A percentile compares a stretch with the other conserved stretches of the same genome.
These are phyloP conservation scores for Brassica hybrid DNA, from an alignment of 441 rosid genomes.

Conservation along the genomic window DNA sequence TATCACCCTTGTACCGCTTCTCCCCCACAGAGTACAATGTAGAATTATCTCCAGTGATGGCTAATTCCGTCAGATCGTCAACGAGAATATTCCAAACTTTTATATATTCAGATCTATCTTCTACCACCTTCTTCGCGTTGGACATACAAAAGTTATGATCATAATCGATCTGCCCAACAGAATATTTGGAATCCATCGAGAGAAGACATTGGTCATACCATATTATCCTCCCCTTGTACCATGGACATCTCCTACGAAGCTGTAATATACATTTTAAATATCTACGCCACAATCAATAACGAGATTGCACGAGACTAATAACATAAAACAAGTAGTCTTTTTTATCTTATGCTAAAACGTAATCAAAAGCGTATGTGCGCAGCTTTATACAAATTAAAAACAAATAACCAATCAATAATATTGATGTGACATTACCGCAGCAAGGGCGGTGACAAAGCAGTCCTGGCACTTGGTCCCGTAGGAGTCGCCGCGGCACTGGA, in stretches of 20 bases:
- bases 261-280: background rate
- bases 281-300: background rate
- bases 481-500: background rate
- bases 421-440: background rate
- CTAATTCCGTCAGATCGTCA: background rate
- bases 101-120: background rate
- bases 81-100: background rate
- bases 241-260: conserved; percentile 51
- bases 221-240: conserved; percentile 56
- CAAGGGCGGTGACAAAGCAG: background rate
- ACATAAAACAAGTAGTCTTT: too few relatives aligned
- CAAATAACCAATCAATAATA: background rate
- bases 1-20: background rate
- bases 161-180: conserved; percentile 54
- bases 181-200: conserved; percentile 43
- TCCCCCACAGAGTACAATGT: background rate
- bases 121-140: conserved; percentile 37
- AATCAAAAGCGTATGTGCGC: background rate
- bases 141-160: conserved; percentile 50
- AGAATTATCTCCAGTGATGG: background rate
- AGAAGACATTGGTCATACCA: conserved; percentile 73
- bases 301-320: background rate
- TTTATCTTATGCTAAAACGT: background rate
- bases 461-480: background rate
- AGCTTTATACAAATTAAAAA: background rate